Evolutionary conservation across 2,329 filamentous ascomycete species (phyloP), one percentile per base, ranked within the genome.

Genomic region (Byssoonygena ceratinophila): DNA sequence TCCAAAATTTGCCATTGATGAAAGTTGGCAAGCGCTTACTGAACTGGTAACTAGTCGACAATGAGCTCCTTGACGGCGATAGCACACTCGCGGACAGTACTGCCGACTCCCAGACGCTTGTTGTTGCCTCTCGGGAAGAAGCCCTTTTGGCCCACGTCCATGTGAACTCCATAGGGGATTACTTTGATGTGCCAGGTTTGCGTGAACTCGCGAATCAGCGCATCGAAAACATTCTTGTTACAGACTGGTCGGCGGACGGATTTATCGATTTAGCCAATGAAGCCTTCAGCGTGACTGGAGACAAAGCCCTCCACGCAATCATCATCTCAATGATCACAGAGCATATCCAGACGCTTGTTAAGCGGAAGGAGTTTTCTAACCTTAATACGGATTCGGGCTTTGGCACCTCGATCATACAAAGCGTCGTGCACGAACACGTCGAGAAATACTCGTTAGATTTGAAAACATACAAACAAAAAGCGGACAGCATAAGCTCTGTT

Each of bases 121-220:
- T 29, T 44, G 5, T 11, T 25, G 14, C 22, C 23, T 18, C 2
- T 1, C 8, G 9, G 4, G 12, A 12, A 14, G 2, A 29, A 11
- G 9, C 16, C 6, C 32, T 50, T 9, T n/a, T 41, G 22, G 36
- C 31, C 4, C 34, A 50, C 31, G 14, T 41, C 23, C 14, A 25
- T 18, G 16, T 58, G 12, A 53, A 59, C 40, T 37, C 54, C 4
- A 57, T 59, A 18, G 58, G 46, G 5, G 46, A 59, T 7, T 57
- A 55, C 31, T 57, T 56, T 23, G 40, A 39, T 29, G 46, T 59
- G 3, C 16, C 39, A 2, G n/a, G n/a, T 6, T 53, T 59, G 11
- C 41, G 44, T 29, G 34, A 51, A 8, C 18, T 37, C 6, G 44
- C 51, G n/a, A 54, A 55, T 6, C 20, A 37, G 4, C 46, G 51